These are phyloP conservation scores for Leucocoprinus birnbaumii DNA, from an alignment of 768 basidiomycete genomes.

Conservation along the genomic window DNA sequence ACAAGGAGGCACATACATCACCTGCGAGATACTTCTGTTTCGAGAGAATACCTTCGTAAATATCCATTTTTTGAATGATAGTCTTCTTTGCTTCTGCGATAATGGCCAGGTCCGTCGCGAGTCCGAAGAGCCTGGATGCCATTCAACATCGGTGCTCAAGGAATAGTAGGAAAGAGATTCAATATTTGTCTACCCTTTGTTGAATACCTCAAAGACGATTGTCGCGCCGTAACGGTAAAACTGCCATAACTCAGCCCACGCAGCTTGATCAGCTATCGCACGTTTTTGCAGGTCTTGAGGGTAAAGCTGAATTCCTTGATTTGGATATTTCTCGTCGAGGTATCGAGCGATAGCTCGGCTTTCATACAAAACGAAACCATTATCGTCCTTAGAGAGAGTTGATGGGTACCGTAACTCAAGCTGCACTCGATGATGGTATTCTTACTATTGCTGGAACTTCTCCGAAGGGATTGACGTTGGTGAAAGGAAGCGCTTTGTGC, in stretches of 20 bases:
- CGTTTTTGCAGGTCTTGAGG: slow-evolving; percentile 33
- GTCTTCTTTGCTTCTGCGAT: slow-evolving; percentile 17
- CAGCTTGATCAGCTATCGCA: slow-evolving; percentile 38
- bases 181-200: neutral
- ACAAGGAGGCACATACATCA: slow-evolving; percentile 21
- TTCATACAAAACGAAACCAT: slow-evolving; percentile 55
- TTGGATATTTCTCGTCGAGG: slow-evolving; percentile 43
- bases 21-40: slow-evolving; percentile 46
- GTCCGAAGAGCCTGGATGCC: neutral
- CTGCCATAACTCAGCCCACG: slow-evolving; percentile 38
- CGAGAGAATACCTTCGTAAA: slow-evolving; percentile 42
- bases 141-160: too few relatives aligned
- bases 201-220: slow-evolving; percentile 41
- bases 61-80: slow-evolving; percentile 34
- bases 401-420: neutral
- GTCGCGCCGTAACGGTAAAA: slow-evolving; percentile 35
- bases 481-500: slow-evolving; percentile 38
- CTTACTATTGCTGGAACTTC: slow-evolving; percentile 50
- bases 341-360: slow-evolving; percentile 54
- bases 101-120: slow-evolving; percentile 23
- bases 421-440: neutral
- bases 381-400: slow-evolving; percentile 35
- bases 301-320: slow-evolving; percentile 42
- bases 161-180: too few relatives aligned
- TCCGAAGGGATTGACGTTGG: slow-evolving; percentile 52